Conservation (phyloP, 768 basidiomycete genomes). For the Leccinum obscurum region DNA sequence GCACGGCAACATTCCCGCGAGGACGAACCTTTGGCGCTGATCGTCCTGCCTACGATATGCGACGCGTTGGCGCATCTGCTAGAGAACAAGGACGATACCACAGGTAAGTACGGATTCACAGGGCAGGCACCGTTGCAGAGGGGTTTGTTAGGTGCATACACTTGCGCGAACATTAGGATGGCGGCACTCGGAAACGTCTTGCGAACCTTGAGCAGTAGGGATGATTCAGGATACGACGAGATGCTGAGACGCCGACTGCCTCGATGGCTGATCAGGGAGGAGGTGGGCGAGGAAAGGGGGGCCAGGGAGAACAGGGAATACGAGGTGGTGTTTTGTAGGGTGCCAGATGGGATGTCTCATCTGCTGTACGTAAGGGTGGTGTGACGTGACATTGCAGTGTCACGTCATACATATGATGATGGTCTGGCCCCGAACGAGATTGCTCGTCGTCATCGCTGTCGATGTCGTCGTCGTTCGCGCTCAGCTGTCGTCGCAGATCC, state of each 20-base stretch:
- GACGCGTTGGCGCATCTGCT: constrained; percentile 45
- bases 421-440: constrained; percentile 20
- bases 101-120: constrained; percentile 26
- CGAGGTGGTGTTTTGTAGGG: constrained; percentile 26
- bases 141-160: constrained; percentile 11
- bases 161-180: constrained; percentile 45
- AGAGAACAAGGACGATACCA: constrained; percentile 20
- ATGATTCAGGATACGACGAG: constrained; percentile 23
- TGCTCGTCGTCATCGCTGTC: constrained; percentile 13
- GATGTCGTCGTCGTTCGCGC: constrained; percentile 38
- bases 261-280: constrained; percentile 7
- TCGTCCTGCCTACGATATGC: constrained; percentile 52
- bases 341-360: constrained; percentile 10
- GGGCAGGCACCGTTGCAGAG: not conserved
- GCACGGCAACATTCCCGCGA: constrained; percentile 45
- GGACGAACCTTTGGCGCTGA: constrained; percentile 50
- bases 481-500: constrained; percentile 50
- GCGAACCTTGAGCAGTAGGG: constrained; percentile 26
- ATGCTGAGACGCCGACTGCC: not conserved
- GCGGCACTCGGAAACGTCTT: constrained; percentile 43
- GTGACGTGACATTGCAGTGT: constrained; percentile 29
- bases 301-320: not conserved
- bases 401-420: constrained; percentile 21
- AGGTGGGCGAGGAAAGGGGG: constrained; percentile 33
- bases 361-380: constrained; percentile 20